Evolutionary conservation across 2,329 filamentous ascomycete genomes (phyloP).

Genomic region (Chaetomiaceae sp.): DNA sequence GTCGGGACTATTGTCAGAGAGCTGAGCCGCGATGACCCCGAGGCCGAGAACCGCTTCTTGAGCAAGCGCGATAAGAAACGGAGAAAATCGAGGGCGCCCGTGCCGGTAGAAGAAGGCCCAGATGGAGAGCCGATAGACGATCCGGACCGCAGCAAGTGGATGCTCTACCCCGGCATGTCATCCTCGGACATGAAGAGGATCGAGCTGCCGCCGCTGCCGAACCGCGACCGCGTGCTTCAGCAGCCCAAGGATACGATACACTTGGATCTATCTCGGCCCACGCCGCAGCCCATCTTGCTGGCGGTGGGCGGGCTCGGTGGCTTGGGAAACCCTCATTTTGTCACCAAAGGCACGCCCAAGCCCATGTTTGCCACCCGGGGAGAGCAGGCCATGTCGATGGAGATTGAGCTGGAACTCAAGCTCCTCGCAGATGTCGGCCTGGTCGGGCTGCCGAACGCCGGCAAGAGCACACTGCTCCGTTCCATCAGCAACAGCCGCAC

Average conservation of each 20-base stretch:
- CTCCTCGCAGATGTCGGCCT: constrained; percentile 91
- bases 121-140: constrained; percentile 41
- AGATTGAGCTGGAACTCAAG: constrained; percentile 86
- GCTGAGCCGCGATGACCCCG: constrained; percentile 71
- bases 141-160: constrained; percentile 66
- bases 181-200: constrained; percentile 61
- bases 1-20: constrained; percentile 89
- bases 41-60: constrained; percentile 56
- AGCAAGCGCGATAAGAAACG: constrained; percentile 10
- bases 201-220: constrained; percentile 48
- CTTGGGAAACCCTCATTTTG: constrained; percentile 89
- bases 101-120: constrained; percentile 33
- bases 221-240: constrained; percentile 51
- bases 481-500: constrained; percentile 85
- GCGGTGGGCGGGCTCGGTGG: constrained; percentile 86
- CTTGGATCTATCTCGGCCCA: constrained; percentile 70
- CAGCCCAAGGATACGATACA: constrained; percentile 71
- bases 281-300: constrained; percentile 77
- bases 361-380: constrained; percentile 89
- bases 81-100: neutral
- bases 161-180: constrained; percentile 75
- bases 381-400: constrained; percentile 71
- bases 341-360: constrained; percentile 65
- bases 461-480: constrained; percentile 87
- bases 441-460: constrained; percentile 91